Percentiles rank a stretch among this genome's conserved stretches.
Conservation (phyloP, 2,329 filamentous ascomycete genomes). For the Neoarthrinium moseri region DNA sequence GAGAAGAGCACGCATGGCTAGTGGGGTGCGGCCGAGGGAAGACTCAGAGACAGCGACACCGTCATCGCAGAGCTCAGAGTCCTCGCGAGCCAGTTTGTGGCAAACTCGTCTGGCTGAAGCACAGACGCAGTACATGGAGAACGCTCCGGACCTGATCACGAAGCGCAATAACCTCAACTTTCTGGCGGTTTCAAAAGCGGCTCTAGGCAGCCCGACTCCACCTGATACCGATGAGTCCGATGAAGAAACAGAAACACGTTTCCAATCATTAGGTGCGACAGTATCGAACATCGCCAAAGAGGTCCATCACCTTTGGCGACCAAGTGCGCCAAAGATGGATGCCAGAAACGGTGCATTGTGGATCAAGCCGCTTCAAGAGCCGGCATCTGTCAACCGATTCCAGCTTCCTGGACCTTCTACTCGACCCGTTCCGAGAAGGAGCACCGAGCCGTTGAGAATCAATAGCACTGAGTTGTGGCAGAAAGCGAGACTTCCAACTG, state of each 20-base stretch:
- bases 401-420: conserved; percentile 30
- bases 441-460: conserved; percentile 30
- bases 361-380: conserved; percentile 11
- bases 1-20: conserved; percentile 35
- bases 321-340: conserved; percentile 9
- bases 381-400: conserved; percentile 1
- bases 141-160: conserved; percentile 34
- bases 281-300: conserved; percentile 6
- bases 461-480: conserved; percentile 39
- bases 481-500: conserved; percentile 16
- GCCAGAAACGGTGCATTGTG: conserved; percentile 19
- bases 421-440: conserved; percentile 35
- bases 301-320: conserved; percentile 20
- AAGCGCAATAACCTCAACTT: conserved; percentile 38
- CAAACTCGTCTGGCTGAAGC: conserved; percentile 44
- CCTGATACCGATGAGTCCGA: conserved; percentile 52
- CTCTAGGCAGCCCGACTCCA: conserved; percentile 52
- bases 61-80: conserved; percentile 30
- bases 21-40: conserved; percentile 23
- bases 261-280: conserved; percentile 10
- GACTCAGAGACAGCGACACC: conserved; percentile 22
- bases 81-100: conserved; percentile 36
- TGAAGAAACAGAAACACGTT: conserved; percentile 27
- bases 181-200: conserved; percentile 34
- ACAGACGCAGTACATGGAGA: conserved; percentile 42